Evolutionary conservation across 2,329 filamentous ascomycete species (phyloP).

Genomic region (Zymoseptoria tritici): DNA sequence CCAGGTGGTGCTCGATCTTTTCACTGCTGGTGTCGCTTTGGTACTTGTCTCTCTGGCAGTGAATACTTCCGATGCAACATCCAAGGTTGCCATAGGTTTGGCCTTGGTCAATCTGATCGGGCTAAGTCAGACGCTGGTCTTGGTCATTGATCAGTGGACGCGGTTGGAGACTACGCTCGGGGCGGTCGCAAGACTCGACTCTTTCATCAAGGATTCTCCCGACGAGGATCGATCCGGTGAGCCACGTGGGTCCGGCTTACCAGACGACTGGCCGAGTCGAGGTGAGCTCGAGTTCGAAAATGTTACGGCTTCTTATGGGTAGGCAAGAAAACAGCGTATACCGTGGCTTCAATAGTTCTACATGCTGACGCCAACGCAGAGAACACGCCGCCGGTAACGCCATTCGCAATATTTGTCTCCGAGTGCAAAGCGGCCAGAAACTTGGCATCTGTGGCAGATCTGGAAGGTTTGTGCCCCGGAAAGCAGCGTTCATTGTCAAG

Average conservation of each 20-base stretch:
- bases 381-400: too few relatives aligned
- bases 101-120: conserved; percentile 1
- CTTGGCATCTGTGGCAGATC: conserved; percentile 31
- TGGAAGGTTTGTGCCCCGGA: too few relatives aligned
- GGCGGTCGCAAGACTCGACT: not conserved
- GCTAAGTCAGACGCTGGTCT: not conserved
- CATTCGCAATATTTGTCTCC: conserved; percentile 25
- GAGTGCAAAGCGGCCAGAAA: conserved; percentile 27
- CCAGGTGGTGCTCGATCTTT: conserved; percentile 34
- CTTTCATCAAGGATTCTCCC: not conserved
- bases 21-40: not conserved
- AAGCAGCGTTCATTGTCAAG: too few relatives aligned
- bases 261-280: conserved; percentile 4
- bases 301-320: not conserved
- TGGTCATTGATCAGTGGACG: conserved; percentile 4
- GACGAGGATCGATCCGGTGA: too few relatives aligned
- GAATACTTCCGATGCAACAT: not conserved
- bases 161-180: conserved; percentile 1
- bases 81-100: not conserved
- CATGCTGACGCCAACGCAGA: too few relatives aligned
- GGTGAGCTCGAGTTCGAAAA: not conserved
- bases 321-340: too few relatives aligned
- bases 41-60: conserved; percentile 1
- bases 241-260: too few relatives aligned
- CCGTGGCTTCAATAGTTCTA: too few relatives aligned